Base-by-base conservation (phyloP, 768 basidiomycete genomes). In the Mycena belliarum region DNA sequence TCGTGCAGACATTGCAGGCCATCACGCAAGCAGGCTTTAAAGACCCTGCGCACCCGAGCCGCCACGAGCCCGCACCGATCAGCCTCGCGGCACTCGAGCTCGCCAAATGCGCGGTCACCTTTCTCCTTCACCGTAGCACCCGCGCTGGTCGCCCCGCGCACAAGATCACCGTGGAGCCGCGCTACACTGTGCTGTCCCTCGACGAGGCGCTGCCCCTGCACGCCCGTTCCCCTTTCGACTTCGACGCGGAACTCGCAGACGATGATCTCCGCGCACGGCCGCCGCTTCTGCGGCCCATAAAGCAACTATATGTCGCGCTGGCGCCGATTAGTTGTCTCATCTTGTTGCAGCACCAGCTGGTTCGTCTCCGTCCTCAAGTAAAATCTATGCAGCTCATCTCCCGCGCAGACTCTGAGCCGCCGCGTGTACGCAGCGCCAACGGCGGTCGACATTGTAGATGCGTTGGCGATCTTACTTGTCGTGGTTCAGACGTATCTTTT, bases 1-100 rank as follows among this genome's bases (percentile, higher is more conserved):
- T 38, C 9, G 46, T 33, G 4, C 46, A 48, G 23, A 55, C 38
- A 6, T 4, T 48, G 15, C 24, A 40, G 4, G 46, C 46, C 18
- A 21, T 49, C 12, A 26, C 48, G 21, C 25, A 55, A 21, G 54
- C 54, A 2, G 54, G 54, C 12, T 55, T 55, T 35, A 47, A 32
- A 20, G 54, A 55, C 20, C 7, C 20, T 7, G 35, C 54, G 1
- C 45, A 55, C 29, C 46, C 54, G 7, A 28, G 24, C 21, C 45
- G 45, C 0, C 37, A 49, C 10, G 54, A 55, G 25, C 54, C 28
- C 23, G 12, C 54, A 6, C 29, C 40, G 14, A 25, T 6, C 3
- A 21, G n/a, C 2, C 18, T 55, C 3, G 38, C 28, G 1, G 45
- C 12, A 18, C 14, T 55, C 25, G 54, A 55, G 28, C 38, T 55